Conservation (phyloP, 1,284 basidiomycete species). For the Cerioporus squamosus region DNA sequence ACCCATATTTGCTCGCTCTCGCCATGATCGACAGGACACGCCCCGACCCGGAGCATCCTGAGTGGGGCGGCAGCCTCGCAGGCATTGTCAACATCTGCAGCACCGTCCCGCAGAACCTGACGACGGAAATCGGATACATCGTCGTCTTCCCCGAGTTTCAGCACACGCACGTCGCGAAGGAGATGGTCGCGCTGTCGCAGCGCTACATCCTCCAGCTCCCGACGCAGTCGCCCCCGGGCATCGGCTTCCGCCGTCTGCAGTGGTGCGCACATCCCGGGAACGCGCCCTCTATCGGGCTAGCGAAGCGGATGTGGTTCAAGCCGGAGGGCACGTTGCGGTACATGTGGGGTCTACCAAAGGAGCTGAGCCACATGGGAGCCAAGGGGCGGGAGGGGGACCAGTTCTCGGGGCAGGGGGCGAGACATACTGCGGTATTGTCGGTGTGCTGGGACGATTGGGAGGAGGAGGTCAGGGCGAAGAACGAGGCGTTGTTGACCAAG, state of each 20-base stretch:
- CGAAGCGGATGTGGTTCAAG: constrained; percentile 65
- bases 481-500: constrained; percentile 24
- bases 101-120: constrained; percentile 39
- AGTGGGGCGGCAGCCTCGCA: constrained; percentile 28
- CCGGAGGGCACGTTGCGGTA: constrained; percentile 59
- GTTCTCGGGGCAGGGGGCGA: constrained; percentile 39
- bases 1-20: constrained; percentile 26
- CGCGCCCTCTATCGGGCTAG: constrained; percentile 50
- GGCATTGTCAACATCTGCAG: constrained; percentile 32
- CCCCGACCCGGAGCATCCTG: constrained; percentile 20
- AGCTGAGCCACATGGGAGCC: constrained; percentile 4
- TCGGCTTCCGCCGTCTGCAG: constrained; percentile 66
- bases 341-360: constrained; percentile 47
- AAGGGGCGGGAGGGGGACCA: constrained; percentile 44
- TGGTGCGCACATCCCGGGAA: constrained; percentile 69
- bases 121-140: constrained; percentile 56
- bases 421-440: constrained; percentile 52
- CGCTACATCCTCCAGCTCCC: constrained; percentile 58
- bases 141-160: constrained; percentile 64
- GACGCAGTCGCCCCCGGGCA: constrained; percentile 39
- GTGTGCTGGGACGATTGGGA: constrained; percentile 75
- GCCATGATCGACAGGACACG: constrained; percentile 35
- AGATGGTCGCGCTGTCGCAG: constrained; percentile 64
- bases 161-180: constrained; percentile 65
- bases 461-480: constrained; percentile 46